Evolutionary conservation across 1,284 basidiomycete genomes (phyloP).

Genomic region (Agaricales sp.): DNA sequence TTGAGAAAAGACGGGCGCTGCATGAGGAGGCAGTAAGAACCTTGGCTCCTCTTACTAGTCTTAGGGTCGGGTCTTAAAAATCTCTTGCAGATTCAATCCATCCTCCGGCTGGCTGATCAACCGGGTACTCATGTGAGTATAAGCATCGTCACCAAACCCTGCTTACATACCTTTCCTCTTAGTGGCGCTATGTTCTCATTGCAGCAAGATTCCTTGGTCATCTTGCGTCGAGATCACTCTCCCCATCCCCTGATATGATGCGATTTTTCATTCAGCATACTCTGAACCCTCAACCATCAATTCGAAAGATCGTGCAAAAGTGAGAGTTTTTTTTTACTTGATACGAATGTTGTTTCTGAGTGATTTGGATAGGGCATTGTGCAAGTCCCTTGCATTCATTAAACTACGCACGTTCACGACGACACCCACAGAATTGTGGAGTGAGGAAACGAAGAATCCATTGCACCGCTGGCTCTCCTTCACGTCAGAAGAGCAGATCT

Average conservation of each 20-base stretch:
- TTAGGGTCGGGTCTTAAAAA: no score
- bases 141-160: conserved; percentile 6
- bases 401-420: conserved; percentile 79
- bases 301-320: conserved; percentile 66
- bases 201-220: conserved; percentile 65
- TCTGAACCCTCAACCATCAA: conserved; percentile 73
- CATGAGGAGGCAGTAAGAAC: conserved; percentile 39
- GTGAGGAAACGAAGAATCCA: conserved; percentile 74
- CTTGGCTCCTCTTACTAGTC: no score
- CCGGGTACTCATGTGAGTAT: conserved; percentile 62
- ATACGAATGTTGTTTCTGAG: no score
- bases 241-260: conserved; percentile 53
- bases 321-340: conserved; percentile 26
- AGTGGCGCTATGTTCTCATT: conserved; percentile 89
- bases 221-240: conserved; percentile 69
- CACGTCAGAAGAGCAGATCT: conserved; percentile 35
- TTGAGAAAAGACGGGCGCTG: conserved; percentile 30
- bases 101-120: conserved; percentile 59
- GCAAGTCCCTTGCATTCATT: conserved; percentile 67
- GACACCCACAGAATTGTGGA: conserved; percentile 64
- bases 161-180: conserved; percentile 10
- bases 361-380: conserved; percentile 58
- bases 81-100: conserved; percentile 38
- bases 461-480: conserved; percentile 42
- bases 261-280: conserved; percentile 62